These are phyloP conservation scores for Lyophyllum semitale DNA, from an alignment of 768 basidiomycete genomes.

Conservation along the genomic window DNA sequence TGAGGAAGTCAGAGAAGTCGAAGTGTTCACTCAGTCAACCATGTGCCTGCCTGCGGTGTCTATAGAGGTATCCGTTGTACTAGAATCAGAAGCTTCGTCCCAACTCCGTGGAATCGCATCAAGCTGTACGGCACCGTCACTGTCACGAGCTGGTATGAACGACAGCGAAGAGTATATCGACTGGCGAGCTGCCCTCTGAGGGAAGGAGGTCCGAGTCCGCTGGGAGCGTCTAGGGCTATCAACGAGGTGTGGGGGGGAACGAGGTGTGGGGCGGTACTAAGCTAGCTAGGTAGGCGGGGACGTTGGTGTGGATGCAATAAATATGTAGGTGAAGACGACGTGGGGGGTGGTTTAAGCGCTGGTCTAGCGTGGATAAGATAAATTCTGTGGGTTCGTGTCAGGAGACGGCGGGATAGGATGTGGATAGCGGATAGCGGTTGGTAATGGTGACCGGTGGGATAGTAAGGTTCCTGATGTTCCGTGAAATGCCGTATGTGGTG, in stretches of 20 bases:
- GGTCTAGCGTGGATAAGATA: background rate
- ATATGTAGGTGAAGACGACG: background rate
- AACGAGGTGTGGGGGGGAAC: background rate
- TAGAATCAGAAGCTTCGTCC: background rate
- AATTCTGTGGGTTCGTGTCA: conserved; percentile 6
- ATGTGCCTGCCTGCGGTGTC: too few relatives aligned
- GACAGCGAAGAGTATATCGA: too few relatives aligned
- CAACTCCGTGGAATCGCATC: background rate
- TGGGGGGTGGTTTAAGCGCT: background rate
- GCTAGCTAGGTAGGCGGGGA: background rate
- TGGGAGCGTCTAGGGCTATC: background rate
- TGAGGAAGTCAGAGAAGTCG: too few relatives aligned
- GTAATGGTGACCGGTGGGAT: background rate
- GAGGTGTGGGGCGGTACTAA: background rate
- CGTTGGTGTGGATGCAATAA: background rate
- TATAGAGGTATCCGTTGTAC: background rate
- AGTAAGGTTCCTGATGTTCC: background rate
- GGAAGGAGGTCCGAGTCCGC: background rate
- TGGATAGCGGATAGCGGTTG: background rate
- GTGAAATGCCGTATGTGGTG: background rate
- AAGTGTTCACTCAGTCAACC: too few relatives aligned
- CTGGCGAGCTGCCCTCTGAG: background rate
- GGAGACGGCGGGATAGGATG: background rate
- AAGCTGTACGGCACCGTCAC: too few relatives aligned
- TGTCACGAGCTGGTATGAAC: too few relatives aligned